phyloP scores from a whole-genome alignment of 768 basidiomycete genomes.

The Paxillus involutus region DNA sequence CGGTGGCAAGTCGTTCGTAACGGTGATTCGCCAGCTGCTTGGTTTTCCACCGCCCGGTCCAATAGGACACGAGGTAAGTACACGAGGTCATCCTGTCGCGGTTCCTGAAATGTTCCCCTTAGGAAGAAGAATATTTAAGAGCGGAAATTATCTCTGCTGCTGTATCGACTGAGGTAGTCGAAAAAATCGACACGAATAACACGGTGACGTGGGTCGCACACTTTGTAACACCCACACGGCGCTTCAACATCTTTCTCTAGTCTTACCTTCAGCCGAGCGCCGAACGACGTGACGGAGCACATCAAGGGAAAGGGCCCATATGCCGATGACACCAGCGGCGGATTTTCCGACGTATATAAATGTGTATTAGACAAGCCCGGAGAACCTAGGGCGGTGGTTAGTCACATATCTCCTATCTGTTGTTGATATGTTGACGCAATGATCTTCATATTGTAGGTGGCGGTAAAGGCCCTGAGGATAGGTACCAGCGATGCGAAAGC shows the following conservation, averaged over 20 bases:
- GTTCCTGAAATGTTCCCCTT: too few species aligned
- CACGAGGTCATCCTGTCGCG: too few species aligned
- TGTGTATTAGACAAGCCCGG: conserved; percentile 27
- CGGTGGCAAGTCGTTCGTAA: neutral
- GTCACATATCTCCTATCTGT: neutral
- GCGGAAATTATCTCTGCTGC: too few species aligned
- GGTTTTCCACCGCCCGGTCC: too few species aligned
- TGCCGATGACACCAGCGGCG: conserved; percentile 38
- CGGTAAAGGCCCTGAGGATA: conserved; percentile 3
- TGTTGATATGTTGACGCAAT: neutral
- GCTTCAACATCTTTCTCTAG: too few species aligned
- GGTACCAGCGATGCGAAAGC: neutral
- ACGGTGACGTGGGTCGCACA: too few species aligned
- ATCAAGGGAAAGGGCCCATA: conserved; percentile 30
- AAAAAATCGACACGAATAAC: too few species aligned
- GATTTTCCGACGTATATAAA: conserved; percentile 46
- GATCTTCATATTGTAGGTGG: neutral
- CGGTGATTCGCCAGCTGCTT: neutral
- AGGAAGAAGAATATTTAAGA: too few species aligned
- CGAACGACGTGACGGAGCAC: conserved; percentile 25
- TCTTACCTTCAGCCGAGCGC: too few species aligned
- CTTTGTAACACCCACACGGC: too few species aligned
- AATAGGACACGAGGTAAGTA: too few species aligned
- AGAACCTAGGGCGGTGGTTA: neutral
- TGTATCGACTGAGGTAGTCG: too few species aligned